Evolutionary conservation across 2,329 filamentous ascomycete species (phyloP).

Genomic region (Aschersonia sp.): DNA sequence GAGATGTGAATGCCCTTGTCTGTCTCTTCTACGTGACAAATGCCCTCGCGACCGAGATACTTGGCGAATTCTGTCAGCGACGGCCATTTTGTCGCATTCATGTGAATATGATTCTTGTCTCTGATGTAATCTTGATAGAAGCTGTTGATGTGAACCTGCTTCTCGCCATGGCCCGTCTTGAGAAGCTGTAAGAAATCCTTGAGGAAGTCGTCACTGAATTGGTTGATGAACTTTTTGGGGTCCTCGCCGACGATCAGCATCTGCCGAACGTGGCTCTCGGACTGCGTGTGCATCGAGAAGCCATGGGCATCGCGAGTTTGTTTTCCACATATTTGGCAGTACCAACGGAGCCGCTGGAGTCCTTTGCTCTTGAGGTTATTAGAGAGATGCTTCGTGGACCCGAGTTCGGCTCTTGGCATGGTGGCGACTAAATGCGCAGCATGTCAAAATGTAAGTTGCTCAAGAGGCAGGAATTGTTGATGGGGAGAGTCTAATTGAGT

Average conservation of each 20-base stretch:
- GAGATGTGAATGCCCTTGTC: slow-evolving; percentile 72
- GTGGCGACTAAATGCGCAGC: slow-evolving; percentile 13
- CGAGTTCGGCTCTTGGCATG: slow-evolving; percentile 88
- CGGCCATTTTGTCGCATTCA: slow-evolving; percentile 86
- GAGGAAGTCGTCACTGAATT: slow-evolving; percentile 70
- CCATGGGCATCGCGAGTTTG: slow-evolving; percentile 66
- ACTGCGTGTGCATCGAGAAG: slow-evolving; percentile 78
- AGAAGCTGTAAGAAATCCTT: slow-evolving; percentile 66
- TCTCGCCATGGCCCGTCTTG: slow-evolving; percentile 77
- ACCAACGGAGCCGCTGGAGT: slow-evolving; percentile 74
- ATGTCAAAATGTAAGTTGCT: neutral
- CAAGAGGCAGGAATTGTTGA: too few relatives aligned
- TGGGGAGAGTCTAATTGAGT: too few relatives aligned
- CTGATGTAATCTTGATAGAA: slow-evolving; percentile 93
- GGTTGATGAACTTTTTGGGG: slow-evolving; percentile 66
- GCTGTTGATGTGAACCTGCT: slow-evolving; percentile 73
- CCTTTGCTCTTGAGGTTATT: slow-evolving; percentile 83
- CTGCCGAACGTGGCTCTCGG: slow-evolving; percentile 76
- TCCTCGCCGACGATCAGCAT: slow-evolving; percentile 81
- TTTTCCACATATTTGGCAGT: slow-evolving; percentile 66
- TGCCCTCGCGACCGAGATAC: slow-evolving; percentile 67
- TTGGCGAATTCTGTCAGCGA: slow-evolving; percentile 85
- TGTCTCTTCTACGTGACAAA: slow-evolving; percentile 81
- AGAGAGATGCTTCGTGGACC: slow-evolving; percentile 75
- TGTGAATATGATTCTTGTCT: slow-evolving; percentile 67